phyloP scores from a whole-genome alignment of 768 basidiomycete genomes.

The Rubroboletus satanas region DNA sequence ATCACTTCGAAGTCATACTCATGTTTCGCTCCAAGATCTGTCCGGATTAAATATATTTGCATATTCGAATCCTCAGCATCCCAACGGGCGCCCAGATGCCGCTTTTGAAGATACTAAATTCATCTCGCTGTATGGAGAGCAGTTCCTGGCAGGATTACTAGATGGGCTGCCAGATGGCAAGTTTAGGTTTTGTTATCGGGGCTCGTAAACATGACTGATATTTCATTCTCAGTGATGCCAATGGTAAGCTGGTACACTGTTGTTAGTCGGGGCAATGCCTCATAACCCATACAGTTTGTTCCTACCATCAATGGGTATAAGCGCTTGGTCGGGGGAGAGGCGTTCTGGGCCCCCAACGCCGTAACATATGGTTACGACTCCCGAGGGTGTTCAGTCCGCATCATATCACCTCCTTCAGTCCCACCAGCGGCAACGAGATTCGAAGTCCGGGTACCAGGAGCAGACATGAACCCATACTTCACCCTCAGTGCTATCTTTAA shows the following conservation, averaged over 20 bases:
- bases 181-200: constrained; percentile 16
- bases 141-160: constrained; percentile 91
- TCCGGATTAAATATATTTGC: constrained; percentile 80
- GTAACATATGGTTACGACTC: constrained; percentile 96
- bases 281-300: constrained; percentile 49
- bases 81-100: constrained; percentile 64
- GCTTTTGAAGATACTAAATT: constrained; percentile 78
- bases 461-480: constrained; percentile 95
- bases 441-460: constrained; percentile 93
- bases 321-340: constrained; percentile 88
- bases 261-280: not conserved
- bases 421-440: constrained; percentile 78
- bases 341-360: constrained; percentile 92
- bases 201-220: not conserved
- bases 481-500: constrained; percentile 84
- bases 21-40: constrained; percentile 76
- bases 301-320: constrained; percentile 98
- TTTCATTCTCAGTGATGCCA: constrained; percentile 64
- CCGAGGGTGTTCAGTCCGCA: constrained; percentile 85
- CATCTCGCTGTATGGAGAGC: constrained; percentile 79
- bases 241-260: constrained; percentile 47
- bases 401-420: constrained; percentile 90
- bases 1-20: constrained; percentile 63
- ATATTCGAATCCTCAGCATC: constrained; percentile 53
- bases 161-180: constrained; percentile 86